These are phyloP conservation scores for Cutaneotrichosporon dermatis DNA, from an alignment of 1,284 basidiomycete species.

Conservation along the genomic window DNA sequence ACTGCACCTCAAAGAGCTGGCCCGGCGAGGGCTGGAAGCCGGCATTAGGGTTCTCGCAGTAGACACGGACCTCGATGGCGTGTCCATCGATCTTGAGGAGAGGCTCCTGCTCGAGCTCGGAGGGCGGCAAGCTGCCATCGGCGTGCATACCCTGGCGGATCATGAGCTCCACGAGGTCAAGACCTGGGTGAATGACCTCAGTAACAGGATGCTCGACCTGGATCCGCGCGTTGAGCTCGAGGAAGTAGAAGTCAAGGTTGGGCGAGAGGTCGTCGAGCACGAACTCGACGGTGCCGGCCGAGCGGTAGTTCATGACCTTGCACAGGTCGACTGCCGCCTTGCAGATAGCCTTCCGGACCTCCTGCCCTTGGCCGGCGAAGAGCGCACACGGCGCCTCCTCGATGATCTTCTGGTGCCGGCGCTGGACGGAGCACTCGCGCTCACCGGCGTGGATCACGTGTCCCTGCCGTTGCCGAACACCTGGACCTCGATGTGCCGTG, in stretches of 20 bases:
- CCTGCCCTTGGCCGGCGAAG: constrained; percentile 48
- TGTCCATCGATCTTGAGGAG: constrained; percentile 31
- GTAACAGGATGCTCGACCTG: constrained; percentile 71
- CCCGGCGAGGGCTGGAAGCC: constrained; percentile 62
- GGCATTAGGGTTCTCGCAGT: constrained; percentile 62
- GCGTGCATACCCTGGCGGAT: constrained; percentile 37
- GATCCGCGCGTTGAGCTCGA: constrained; percentile 70
- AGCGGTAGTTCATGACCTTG: constrained; percentile 56
- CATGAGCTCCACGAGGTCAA: constrained; percentile 67
- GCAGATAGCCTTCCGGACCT: constrained; percentile 54
- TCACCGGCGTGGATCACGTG: constrained; percentile 64
- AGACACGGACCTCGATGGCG: constrained; percentile 63
- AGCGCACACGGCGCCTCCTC: constrained; percentile 58
- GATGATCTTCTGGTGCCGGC: constrained; percentile 68
- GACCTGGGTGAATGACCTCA: constrained; percentile 56
- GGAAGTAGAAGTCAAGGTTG: constrained; percentile 59
- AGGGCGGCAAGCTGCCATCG: constrained; percentile 45
- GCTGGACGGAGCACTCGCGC: constrained; percentile 65
- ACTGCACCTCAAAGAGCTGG: constrained; percentile 57
- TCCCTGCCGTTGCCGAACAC: constrained; percentile 61
- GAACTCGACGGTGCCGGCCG: constrained; percentile 66
- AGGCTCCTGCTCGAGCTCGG: constrained; percentile 31
- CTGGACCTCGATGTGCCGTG: constrained; percentile 66
- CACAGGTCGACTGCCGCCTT: constrained; percentile 56
- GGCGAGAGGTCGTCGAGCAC: constrained; percentile 56